A percentile compares a stretch with the other conserved stretches of the same genome.
These are phyloP conservation scores for Vanrija pseudolonga DNA, from an alignment of 1,284 basidiomycete species.

Conservation along the genomic window DNA sequence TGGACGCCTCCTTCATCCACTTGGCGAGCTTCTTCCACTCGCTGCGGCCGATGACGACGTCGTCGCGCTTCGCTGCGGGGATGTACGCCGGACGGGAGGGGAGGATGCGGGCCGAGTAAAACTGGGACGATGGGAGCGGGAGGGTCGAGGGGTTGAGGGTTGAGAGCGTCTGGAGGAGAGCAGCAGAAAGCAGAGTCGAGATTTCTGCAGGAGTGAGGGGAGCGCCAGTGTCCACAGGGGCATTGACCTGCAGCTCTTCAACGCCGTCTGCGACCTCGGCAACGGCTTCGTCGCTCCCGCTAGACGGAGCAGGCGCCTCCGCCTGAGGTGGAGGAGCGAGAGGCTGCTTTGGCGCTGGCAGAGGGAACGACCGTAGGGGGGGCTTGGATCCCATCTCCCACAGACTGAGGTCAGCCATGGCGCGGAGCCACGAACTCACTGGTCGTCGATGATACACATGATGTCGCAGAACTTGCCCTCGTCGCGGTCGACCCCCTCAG, in stretches of 20 bases:
- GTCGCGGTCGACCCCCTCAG: slow-evolving; percentile 32
- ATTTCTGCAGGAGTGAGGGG: slow-evolving; percentile 52
- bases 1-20: slow-evolving; percentile 71
- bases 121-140: slow-evolving; percentile 68
- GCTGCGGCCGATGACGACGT: slow-evolving; percentile 42
- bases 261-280: slow-evolving; percentile 60
- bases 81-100: slow-evolving; percentile 67
- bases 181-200: slow-evolving; percentile 58
- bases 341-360: slow-evolving; percentile 27
- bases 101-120: slow-evolving; percentile 73
- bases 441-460: slow-evolving; percentile 43
- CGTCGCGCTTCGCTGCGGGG: slow-evolving; percentile 63
- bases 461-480: slow-evolving; percentile 47
- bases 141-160: slow-evolving; percentile 57
- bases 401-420: slow-evolving; percentile 24
- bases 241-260: slow-evolving; percentile 11
- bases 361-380: slow-evolving; percentile 18
- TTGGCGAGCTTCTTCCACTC: slow-evolving; percentile 72
- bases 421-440: slow-evolving; percentile 30
- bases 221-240: slow-evolving; percentile 14
- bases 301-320: neutral
- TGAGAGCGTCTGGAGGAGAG: slow-evolving; percentile 63
- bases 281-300: slow-evolving; percentile 62
- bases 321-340: slow-evolving; percentile 21
- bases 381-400: slow-evolving; percentile 44